Conservation (phyloP, 2,329 filamentous ascomycete genomes). For the Hypoxylon rubiginosum region DNA sequence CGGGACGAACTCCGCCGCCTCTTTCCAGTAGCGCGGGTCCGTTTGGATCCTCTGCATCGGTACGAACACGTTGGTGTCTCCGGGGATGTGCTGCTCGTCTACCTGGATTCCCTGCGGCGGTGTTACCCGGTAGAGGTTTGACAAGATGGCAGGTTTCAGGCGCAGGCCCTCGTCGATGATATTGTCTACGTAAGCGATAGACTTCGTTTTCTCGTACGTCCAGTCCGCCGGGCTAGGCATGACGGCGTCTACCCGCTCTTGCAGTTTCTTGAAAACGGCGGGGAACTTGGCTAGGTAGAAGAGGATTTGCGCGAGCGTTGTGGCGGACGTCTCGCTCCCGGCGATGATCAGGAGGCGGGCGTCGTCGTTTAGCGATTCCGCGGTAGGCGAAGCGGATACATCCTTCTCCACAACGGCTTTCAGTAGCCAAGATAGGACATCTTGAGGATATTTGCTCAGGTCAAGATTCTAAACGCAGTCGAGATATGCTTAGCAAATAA, state of each 20-base stretch:
- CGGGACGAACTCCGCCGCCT: constrained; percentile 41
- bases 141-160: constrained; percentile 55
- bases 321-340: constrained; percentile 55
- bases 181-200: constrained; percentile 53
- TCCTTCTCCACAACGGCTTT: constrained; percentile 56
- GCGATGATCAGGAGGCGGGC: constrained; percentile 53
- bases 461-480: constrained; percentile 40
- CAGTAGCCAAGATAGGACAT: constrained; percentile 57
- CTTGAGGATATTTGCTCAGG: constrained; percentile 49
- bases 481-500: not conserved
- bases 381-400: constrained; percentile 50
- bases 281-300: constrained; percentile 54
- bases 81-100: constrained; percentile 53
- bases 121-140: constrained; percentile 55
- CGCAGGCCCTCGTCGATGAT: constrained; percentile 51
- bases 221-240: constrained; percentile 49
- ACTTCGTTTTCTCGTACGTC: constrained; percentile 49
- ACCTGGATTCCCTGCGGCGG: constrained; percentile 53
- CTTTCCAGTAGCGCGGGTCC: constrained; percentile 39
- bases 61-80: constrained; percentile 47
- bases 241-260: constrained; percentile 47
- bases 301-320: constrained; percentile 48
- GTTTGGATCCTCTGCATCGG: constrained; percentile 48
- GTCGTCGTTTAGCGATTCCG: constrained; percentile 52
- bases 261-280: constrained; percentile 48